phyloP scores from a whole-genome alignment of 176 grass and related monocot species.

The Oryza meyeriana region DNA sequence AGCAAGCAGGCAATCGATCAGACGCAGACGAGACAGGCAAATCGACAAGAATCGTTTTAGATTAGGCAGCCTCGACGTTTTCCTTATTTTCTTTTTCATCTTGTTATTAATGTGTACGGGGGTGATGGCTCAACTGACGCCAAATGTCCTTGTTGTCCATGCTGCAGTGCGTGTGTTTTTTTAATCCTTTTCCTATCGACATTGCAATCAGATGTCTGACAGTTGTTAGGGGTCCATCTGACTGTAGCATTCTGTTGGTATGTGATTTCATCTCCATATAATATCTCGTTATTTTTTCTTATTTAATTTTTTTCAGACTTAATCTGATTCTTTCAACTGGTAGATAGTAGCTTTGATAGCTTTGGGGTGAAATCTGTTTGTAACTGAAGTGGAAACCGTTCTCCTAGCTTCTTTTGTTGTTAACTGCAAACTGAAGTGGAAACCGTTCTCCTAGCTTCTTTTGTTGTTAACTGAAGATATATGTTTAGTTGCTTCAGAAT shows the following conservation, averaged over 20 bases:
- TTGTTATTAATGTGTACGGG: neutral
- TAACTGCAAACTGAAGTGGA: neutral
- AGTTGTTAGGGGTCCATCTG: slow-evolving; percentile 3
- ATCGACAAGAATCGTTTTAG: slow-evolving; percentile 23
- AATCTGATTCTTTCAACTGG: too few relatives aligned
- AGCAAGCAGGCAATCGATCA: neutral
- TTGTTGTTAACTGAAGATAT: neutral
- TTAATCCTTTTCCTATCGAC: neutral
- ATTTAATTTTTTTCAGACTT: neutral
- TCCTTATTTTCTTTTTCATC: neutral
- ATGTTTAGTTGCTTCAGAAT: slow-evolving; percentile 17
- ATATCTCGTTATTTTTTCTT: neutral
- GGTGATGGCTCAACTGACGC: slow-evolving; percentile 22
- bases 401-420: neutral
- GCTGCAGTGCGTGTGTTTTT: neutral
- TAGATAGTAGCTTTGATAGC: neutral
- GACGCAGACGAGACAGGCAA: slow-evolving; percentile 19
- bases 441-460: neutral
- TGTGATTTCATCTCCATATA: neutral
- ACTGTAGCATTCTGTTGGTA: neutral
- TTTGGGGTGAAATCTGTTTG: neutral
- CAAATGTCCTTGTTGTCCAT: slow-evolving; percentile 16
- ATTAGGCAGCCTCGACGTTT: neutral
- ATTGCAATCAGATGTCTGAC: slow-evolving; percentile 35
- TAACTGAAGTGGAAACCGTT: neutral